Percentiles rank a stretch among this genome's conserved stretches.
phyloP scores from a whole-genome alignment of 164 flowering plant genomes.

The Taxillus chinensis region DNA sequence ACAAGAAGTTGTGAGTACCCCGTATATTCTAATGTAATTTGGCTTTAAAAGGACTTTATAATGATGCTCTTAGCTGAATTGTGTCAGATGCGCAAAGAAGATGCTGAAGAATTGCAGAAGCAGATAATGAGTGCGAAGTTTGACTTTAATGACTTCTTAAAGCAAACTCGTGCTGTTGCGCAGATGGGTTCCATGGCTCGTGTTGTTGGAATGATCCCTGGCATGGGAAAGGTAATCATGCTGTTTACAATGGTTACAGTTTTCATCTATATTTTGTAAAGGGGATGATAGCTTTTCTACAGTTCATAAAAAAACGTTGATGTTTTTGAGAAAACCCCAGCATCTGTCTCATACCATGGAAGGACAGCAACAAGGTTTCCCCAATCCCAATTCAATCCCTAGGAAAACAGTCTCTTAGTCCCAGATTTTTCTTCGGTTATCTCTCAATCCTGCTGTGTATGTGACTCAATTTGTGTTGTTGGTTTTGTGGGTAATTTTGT shows the following conservation, averaged over 20 bases:
- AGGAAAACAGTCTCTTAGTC: too few species aligned
- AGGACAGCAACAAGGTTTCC: too few species aligned
- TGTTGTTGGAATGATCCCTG: constrained; percentile 97
- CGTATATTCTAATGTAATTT: background rate
- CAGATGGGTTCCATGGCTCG: constrained; percentile 92
- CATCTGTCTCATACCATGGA: too few species aligned
- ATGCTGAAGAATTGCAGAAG: constrained; percentile 89
- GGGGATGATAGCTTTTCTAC: too few species aligned
- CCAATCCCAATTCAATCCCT: too few species aligned
- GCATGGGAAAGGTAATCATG: constrained; percentile 81
- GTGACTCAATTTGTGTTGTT: too few species aligned
- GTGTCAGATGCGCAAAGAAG: constrained; percentile 89
- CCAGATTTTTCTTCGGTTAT: too few species aligned
- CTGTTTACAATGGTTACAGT: background rate
- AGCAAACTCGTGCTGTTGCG: constrained; percentile 95
- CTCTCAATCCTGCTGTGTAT: too few species aligned
- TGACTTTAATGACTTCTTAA: constrained; percentile 95
- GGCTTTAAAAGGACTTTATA: background rate
- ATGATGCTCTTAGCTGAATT: constrained; percentile 7
- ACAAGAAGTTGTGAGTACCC: constrained; percentile 87
- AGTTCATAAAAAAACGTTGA: too few species aligned
- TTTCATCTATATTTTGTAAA: background rate
- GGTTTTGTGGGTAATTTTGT: too few species aligned
- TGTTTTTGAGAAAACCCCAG: too few species aligned
- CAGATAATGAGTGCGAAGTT: constrained; percentile 96